Conservation (phyloP, 2,329 filamentous ascomycete genomes). For the Penicillium capsulatum region DNA sequence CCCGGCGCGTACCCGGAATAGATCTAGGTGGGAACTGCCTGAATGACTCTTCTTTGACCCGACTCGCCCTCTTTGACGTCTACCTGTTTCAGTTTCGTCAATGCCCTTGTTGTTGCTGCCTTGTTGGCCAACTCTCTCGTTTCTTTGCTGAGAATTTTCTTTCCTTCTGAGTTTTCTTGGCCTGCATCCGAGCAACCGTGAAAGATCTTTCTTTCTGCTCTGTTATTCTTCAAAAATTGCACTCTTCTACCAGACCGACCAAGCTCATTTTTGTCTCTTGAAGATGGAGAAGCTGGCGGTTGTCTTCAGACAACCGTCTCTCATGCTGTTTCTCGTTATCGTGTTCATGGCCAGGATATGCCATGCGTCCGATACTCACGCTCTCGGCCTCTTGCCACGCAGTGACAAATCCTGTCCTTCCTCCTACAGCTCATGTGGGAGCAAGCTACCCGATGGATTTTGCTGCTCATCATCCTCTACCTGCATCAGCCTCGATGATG, state of each 20-base stretch:
- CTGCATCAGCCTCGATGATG: slow-evolving; percentile 42
- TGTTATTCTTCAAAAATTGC: background rate
- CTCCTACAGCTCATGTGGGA: slow-evolving; percentile 36
- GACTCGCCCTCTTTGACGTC: slow-evolving; percentile 3
- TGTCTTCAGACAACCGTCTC: slow-evolving; percentile 7
- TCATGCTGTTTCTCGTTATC: slow-evolving; percentile 20
- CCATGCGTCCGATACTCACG: slow-evolving; percentile 14
- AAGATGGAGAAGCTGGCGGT: background rate
- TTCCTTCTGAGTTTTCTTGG: slow-evolving; percentile 2
- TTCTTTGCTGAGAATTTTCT: slow-evolving; percentile 4
- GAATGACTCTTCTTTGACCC: slow-evolving; percentile 6
- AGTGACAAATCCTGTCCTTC: slow-evolving; percentile 29
- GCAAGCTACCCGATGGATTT: slow-evolving; percentile 41
- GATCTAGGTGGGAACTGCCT: slow-evolving; percentile 16
- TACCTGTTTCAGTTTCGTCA: slow-evolving; percentile 12
- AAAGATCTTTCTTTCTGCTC: background rate
- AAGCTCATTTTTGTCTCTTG: background rate
- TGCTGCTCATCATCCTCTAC: slow-evolving; percentile 41
- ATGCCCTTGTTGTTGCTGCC: slow-evolving; percentile 8
- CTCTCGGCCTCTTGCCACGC: slow-evolving; percentile 18
- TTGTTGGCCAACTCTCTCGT: slow-evolving; percentile 1
- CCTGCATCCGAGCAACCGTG: slow-evolving; percentile 2
- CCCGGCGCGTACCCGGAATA: slow-evolving; percentile 31
- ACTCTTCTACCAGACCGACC: background rate
- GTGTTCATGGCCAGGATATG: slow-evolving; percentile 21